A percentile compares a stretch with the other conserved stretches of the same genome.
Evolutionary conservation across 78 protist species (phyloP).

Genomic region (Anaeramoeba flamelloides): DNA sequence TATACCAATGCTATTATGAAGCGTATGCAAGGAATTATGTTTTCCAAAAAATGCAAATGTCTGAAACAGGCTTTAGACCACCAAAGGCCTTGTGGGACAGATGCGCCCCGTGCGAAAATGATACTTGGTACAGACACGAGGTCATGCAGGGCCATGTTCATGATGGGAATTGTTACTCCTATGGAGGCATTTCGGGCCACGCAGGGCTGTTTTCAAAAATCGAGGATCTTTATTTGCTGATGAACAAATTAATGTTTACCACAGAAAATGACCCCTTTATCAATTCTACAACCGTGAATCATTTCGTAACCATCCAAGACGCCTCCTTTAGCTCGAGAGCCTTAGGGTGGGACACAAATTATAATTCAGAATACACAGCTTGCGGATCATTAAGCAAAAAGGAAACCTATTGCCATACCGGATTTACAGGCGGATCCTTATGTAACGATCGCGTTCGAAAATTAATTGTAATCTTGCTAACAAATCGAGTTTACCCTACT

Average conservation of each 20-base stretch:
- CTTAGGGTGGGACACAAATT: conserved; percentile 43
- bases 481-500: neutral
- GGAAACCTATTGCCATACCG: too few species aligned
- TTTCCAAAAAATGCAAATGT: conserved; percentile 6
- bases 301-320: conserved; percentile 36
- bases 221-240: conserved; percentile 23
- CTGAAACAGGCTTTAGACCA: conserved; percentile 26
- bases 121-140: conserved; percentile 33
- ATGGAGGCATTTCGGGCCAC: conserved; percentile 63
- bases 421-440: neutral
- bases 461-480: neutral
- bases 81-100: neutral
- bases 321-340: conserved; percentile 36
- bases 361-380: neutral
- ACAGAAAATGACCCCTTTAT: neutral
- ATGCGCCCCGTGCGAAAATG: conserved; percentile 44
- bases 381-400: too few species aligned
- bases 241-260: conserved; percentile 20
- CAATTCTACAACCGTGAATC: conserved; percentile 35
- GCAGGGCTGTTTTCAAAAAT: conserved; percentile 56
- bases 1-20: conserved; percentile 53
- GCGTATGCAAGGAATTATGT: conserved; percentile 47
- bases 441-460: neutral
- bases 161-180: conserved; percentile 57
- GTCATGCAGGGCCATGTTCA: conserved; percentile 42